Evolutionary conservation across 202 grass and related monocot species (phyloP), one percentile per base, ranked within the genome.

Genomic region (Schoenoplectus tabernaemontani): DNA sequence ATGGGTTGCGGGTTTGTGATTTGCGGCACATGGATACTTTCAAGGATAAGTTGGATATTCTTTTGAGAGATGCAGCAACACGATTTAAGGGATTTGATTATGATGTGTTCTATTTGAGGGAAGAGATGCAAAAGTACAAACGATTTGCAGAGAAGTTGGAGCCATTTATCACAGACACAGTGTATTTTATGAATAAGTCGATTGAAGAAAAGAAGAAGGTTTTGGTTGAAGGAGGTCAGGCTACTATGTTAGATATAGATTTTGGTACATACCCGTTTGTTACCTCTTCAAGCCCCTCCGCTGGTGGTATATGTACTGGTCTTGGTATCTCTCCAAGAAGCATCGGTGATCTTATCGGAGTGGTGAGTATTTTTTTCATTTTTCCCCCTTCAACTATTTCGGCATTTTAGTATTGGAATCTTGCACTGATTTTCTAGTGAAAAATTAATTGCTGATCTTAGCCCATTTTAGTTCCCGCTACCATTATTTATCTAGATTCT

Each of bases 171-270:
- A 64, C 89, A 8, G 91, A 98, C 79, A 98, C 89, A 0, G 86
- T 98, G 34, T 88, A 98, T 56, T 90, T 90, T 67, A 83, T 98
- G 51, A 95, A 95, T 26, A 78, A 92, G 41, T 90, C 89, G 2
- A 89, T 98, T 67, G 85, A 78, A 81, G 87, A 98, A 57, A 90
- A 90, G n/a, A 97, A 92, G 89, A 98, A 94, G 81, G 83, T 98
- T 65, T 89, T 98, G 76, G 91, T 98, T 61, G 95, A 95, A 92
- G 91, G 95, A 72, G 91, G 91, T 76, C 91, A 98, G 81, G 95
- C 95, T 75, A 98, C 91, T 28, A 95, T 98, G 95, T 77, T 98
- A 84, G 95, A 98, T 72, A 90, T 98, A 83, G 95, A 98, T 86
- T 98, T 98, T 43, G 95, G 95, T 17, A 98, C 91, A 38, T 98